Evolutionary conservation across 2,329 filamentous ascomycete genomes (phyloP).

Genomic region (Monilinia vaccinii-corymbosi): DNA sequence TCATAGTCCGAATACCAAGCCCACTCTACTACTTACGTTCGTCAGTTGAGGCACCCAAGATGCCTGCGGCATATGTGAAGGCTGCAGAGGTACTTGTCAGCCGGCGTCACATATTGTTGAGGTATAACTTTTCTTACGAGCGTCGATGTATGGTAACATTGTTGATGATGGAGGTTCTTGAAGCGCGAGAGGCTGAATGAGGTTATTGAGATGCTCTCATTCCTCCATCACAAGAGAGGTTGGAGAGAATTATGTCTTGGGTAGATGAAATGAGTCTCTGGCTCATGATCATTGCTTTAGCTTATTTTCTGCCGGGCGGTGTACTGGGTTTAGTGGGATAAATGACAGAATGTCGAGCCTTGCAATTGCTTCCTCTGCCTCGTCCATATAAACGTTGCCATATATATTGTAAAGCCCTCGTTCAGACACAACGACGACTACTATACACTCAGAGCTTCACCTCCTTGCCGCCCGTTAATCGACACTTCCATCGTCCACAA

Average conservation of each 20-base stretch:
- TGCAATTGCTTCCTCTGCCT: not conserved
- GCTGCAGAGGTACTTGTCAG: constrained; percentile 36
- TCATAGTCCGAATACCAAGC: not conserved
- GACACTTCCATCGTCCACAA: not conserved
- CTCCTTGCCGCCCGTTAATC: not conserved
- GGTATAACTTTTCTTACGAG: constrained; percentile 36
- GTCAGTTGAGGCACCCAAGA: constrained; percentile 54
- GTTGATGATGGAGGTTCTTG: not conserved
- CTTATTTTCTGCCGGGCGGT: constrained; percentile 2
- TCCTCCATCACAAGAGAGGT: constrained; percentile 16
- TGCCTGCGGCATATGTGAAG: constrained; percentile 48
- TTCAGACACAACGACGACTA: not conserved
- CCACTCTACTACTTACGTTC: constrained; percentile 40
- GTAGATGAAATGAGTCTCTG: constrained; percentile 9
- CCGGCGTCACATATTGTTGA: constrained; percentile 5
- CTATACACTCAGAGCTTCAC: not conserved
- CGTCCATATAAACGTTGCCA: not conserved
- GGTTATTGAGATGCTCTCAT: constrained; percentile 9
- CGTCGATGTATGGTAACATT: constrained; percentile 58
- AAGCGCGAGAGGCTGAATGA: not conserved
- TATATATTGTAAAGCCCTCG: not conserved
- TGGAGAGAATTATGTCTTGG: too few relatives aligned
- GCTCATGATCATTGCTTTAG: too few relatives aligned
- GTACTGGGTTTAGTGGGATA: not conserved
- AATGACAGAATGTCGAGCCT: not conserved